Base-by-base conservation (phyloP, 805 yeast genomes). In the Suhomyces sp. region DNA sequence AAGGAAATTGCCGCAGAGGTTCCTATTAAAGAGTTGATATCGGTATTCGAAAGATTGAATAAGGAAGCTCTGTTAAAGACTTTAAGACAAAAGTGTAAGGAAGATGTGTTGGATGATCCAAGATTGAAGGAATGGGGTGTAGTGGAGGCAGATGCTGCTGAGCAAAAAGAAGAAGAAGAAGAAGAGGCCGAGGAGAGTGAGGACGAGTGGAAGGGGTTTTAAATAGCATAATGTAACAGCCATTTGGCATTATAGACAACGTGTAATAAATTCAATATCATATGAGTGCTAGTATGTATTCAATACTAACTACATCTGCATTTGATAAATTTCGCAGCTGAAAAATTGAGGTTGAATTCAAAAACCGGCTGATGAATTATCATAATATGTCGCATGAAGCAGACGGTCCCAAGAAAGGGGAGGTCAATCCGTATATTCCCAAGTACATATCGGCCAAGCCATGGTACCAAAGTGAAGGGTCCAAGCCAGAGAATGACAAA, bases 121-220 rank as follows among this genome's bases (percentile, higher is more conserved):
- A 79, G 94, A 63, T 73, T 90, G 46, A 65, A 66, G 23, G 75
- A 75, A 33, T 89, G 96, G 94, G 87, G 85, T 7, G 70, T 83
- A 6, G 66, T 69, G 5, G 71, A 69, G 9, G 31, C 8, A 13
- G 17, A 22, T 42, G 46, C 15, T 23, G 58, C 52, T n/a, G 64
- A 59, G 5, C 57, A 53, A 2, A 63, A 60, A 13, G 67, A 60
- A 10, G 61, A 60, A 9, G 68, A 58, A 6, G 62, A 58, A 6
- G 62, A 60, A n/a, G 68, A 60, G 40, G 55, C 42, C 9, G 63
- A 57, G 5, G 60, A 47, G n/a, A 47, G 54, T 9, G 53, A 52
- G 12, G 52, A 54, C 9, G 56, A 69, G 48, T 71, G 75, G 75
- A 71, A 56, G 23, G 75, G 76, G 19, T 70, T 71, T 52, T 66